phyloP scores from a whole-genome alignment of 1,284 basidiomycete species.

The Ustanciosporium gigantosporum region DNA sequence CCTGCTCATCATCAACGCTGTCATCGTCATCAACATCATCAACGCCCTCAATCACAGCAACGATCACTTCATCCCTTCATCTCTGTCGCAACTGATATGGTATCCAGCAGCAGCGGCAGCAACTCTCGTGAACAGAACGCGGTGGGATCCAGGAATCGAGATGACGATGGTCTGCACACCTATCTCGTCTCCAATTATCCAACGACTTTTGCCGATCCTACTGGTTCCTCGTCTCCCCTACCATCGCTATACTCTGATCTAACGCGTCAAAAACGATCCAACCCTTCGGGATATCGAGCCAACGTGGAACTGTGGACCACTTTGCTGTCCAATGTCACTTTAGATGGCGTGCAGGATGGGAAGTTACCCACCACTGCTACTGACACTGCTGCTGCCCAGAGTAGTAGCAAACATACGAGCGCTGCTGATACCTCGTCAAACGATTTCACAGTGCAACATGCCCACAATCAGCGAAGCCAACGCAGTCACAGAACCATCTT shows the following conservation, averaged over 20 bases:
- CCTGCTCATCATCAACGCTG: no score
- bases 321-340: constrained; percentile 70
- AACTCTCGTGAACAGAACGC: no score
- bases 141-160: no score
- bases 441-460: not conserved
- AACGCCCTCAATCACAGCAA: no score
- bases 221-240: constrained; percentile 61
- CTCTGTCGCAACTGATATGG: no score
- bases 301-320: constrained; percentile 85
- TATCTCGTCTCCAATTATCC: constrained; percentile 27
- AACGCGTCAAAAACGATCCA: constrained; percentile 77
- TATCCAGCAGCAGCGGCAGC: no score
- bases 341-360: constrained; percentile 24
- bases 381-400: not conserved
- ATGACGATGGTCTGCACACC: not conserved
- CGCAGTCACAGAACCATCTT: constrained; percentile 63
- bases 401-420: no score
- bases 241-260: constrained; percentile 87
- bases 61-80: no score
- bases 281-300: constrained; percentile 78
- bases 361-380: not conserved
- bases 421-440: not conserved
- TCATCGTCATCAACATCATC: no score
- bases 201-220: constrained; percentile 21
- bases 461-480: not conserved